Percentiles rank a stretch among this genome's conserved stretches.
These are phyloP conservation scores for Termitomyces eurrhizus DNA, from an alignment of 768 basidiomycete species.

Conservation along the genomic window DNA sequence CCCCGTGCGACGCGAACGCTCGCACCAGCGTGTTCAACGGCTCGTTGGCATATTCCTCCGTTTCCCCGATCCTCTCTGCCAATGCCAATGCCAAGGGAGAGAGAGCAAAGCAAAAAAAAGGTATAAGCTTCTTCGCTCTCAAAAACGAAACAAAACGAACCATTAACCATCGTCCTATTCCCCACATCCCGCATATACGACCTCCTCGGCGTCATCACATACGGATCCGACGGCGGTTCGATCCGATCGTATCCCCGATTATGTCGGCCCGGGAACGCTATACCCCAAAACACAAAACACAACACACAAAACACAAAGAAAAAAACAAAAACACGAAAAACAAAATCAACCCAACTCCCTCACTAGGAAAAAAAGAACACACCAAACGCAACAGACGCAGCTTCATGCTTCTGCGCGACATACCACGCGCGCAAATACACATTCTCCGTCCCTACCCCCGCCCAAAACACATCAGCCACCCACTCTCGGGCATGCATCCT, in stretches of 20 bases:
- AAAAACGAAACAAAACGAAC: slow-evolving; percentile 25
- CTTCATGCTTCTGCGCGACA: slow-evolving; percentile 57
- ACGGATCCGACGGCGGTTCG: slow-evolving; percentile 37
- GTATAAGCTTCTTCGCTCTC: too few species aligned
- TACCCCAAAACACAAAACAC: not conserved
- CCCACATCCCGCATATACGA: slow-evolving; percentile 70
- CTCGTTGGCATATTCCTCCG: slow-evolving; percentile 43
- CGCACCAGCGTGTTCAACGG: slow-evolving; percentile 74
- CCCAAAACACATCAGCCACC: not conserved
- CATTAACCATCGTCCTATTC: slow-evolving; percentile 61
- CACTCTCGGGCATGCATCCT: too few species aligned
- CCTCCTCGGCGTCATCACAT: slow-evolving; percentile 62
- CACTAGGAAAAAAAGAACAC: slow-evolving; percentile 6
- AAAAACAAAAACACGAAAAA: not conserved
- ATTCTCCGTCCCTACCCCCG: slow-evolving; percentile 79
- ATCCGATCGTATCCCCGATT: slow-evolving; percentile 42
- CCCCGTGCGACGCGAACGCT: slow-evolving; percentile 72
- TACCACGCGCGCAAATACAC: slow-evolving; percentile 84
- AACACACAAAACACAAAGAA: not conserved
- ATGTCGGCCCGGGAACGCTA: slow-evolving; percentile 58
- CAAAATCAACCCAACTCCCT: slow-evolving; percentile 24
- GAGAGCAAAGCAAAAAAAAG: too few species aligned
- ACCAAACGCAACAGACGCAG: slow-evolving; percentile 39
- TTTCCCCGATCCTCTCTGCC: slow-evolving; percentile 17
- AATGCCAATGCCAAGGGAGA: not conserved